Base-by-base conservation (phyloP, 1,284 basidiomycete species). In the Agaricales sp. region DNA sequence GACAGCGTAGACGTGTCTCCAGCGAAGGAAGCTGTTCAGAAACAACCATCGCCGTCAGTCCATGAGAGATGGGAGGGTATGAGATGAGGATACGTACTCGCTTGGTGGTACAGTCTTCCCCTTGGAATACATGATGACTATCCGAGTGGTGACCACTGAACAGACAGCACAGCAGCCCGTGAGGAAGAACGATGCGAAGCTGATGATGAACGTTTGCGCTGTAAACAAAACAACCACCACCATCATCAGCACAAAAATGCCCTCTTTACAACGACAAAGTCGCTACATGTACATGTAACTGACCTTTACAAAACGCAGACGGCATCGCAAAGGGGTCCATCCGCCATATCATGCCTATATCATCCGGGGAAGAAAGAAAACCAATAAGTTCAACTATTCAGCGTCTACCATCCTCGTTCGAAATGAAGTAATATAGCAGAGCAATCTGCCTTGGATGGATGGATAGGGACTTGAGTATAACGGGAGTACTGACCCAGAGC, bases 311-410 rank as follows among this genome's bases (percentile, higher is more conserved):
- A 54, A 84, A 83, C 13, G 59, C 56, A 44, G 57, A 61, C 4
- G 80, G 77, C 78, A 83, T 83, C 22, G 54, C 58, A 45, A 64
- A 65, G 1, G 81, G 77, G 53, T 79, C 63, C 79, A 84, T 81
- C 46, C 62, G 62, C 70, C 78, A 82, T 18, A 78, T 68, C 60
- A 84, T 70, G 6, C 81, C 82, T 83, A 39, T 4, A 16, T n/a
- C 30, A n/a, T n/a, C n/a, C n/a, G n/a, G n/a, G n/a, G n/a, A n/a
- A n/a, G n/a, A n/a, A n/a, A n/a, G n/a, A n/a, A n/a, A n/a, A n/a
- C n/a, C n/a, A 35, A 35, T 8, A 11, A 8, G 30, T 35, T 35
- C 30, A 35, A n/a, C 30, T 35, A 8, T 11, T 35, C n/a, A n/a
- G n/a, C n/a, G 30, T 11, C 30, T n/a, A 35, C 30, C 30, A 35